Conservation (phyloP, 305 asterid species). For the Andrographis paniculata region DNA sequence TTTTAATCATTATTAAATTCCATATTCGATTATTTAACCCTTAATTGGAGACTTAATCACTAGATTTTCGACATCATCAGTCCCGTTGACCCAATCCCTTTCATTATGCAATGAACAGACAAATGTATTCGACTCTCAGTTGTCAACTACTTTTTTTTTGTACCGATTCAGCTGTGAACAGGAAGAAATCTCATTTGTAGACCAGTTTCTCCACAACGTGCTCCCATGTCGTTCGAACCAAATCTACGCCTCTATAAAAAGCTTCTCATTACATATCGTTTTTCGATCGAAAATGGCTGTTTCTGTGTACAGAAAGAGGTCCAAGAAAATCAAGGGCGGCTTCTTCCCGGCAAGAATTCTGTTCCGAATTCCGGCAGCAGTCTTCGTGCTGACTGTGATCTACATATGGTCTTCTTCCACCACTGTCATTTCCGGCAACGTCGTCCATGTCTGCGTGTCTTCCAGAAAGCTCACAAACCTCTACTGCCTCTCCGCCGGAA, state of each 20-base stretch:
- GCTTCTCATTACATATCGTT: too few species aligned
- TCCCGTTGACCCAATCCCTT: too few species aligned
- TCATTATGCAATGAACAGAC: too few species aligned
- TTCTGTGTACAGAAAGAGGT: conserved; percentile 34
- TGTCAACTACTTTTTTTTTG: not conserved
- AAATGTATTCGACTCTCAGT: too few species aligned
- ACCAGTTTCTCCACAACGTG: conserved; percentile 18
- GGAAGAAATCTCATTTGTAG: not conserved
- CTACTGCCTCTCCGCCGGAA: conserved; percentile 56
- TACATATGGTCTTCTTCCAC: conserved; percentile 54
- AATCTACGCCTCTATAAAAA: too few species aligned
- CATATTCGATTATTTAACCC: too few species aligned
- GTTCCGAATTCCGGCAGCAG: conserved; percentile 26
- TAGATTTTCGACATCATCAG: too few species aligned
- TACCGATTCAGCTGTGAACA: too few species aligned
- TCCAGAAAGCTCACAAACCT: conserved; percentile 47
- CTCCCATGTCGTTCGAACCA: conserved; percentile 27
- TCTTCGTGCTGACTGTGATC: conserved; percentile 30
- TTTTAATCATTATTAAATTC: too few species aligned
- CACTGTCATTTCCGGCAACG: conserved; percentile 39
- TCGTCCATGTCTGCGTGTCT: conserved; percentile 50
- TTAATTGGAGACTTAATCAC: too few species aligned
- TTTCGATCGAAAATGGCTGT: conserved; percentile 23
- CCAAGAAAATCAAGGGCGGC: conserved; percentile 22
- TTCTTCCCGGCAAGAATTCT: conserved; percentile 26